A percentile compares a stretch with the other conserved stretches of the same genome.
These are phyloP conservation scores for Cyberlindnera sargentensis DNA, from an alignment of 805 yeast species.

Conservation along the genomic window DNA sequence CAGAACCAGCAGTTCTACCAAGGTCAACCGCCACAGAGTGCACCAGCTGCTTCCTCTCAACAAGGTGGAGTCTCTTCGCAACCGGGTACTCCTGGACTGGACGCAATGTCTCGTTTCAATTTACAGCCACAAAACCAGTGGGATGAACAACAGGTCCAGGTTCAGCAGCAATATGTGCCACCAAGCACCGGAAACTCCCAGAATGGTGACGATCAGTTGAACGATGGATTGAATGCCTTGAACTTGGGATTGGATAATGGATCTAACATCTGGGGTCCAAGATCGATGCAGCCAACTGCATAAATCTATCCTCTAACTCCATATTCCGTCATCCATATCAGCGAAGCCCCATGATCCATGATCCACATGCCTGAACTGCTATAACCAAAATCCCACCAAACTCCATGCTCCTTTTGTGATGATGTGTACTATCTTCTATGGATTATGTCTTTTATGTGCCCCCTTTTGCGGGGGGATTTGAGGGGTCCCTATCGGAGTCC, in stretches of 20 bases:
- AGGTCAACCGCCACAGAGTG: slow-evolving; percentile 8
- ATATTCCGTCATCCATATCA: background rate
- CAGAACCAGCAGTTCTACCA: slow-evolving; percentile 3
- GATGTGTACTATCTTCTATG: background rate
- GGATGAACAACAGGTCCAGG: slow-evolving; percentile 2
- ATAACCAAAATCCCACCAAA: no score
- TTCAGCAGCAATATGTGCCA: background rate
- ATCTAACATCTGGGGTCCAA: slow-evolving; percentile 24
- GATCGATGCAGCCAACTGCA: slow-evolving; percentile 12
- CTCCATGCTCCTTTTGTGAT: no score
- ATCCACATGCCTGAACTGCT: no score
- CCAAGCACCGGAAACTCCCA: no score
- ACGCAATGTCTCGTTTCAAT: slow-evolving; percentile 21
- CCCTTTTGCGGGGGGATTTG: no score
- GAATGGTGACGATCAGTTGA: slow-evolving; percentile 17
- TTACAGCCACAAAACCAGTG: slow-evolving; percentile 7
- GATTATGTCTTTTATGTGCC: background rate
- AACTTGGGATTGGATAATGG: slow-evolving; percentile 20
- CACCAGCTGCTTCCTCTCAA: no score
- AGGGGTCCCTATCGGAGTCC: background rate
- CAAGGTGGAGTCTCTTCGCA: slow-evolving; percentile 6
- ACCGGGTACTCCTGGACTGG: slow-evolving; percentile 26
- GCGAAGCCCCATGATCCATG: no score
- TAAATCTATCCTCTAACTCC: background rate
- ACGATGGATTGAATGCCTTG: slow-evolving; percentile 19